Conservation (phyloP, 257 asterid species). For the Jacaranda copaia region DNA sequence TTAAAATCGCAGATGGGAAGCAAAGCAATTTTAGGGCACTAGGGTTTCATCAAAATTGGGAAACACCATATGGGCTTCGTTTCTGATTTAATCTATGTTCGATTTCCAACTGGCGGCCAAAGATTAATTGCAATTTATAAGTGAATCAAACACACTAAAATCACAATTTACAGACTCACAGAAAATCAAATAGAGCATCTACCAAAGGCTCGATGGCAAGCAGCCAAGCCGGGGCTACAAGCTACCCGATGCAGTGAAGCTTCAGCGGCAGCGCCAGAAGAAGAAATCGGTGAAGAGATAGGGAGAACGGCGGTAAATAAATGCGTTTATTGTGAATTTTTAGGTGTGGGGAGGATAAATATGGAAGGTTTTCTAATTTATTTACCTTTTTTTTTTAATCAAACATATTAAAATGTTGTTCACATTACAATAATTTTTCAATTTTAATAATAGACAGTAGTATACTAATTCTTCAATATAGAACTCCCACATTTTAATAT, state of each 20-base stretch:
- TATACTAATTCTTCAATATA: no score
- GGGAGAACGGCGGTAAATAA: constrained; percentile 1
- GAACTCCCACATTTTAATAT: no score
- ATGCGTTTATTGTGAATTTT: background rate
- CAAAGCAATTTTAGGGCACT: constrained; percentile 14
- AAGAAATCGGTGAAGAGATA: constrained; percentile 7
- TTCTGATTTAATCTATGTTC: constrained; percentile 4
- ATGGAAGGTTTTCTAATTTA: background rate
- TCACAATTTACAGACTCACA: constrained; percentile 24
- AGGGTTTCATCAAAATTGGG: constrained; percentile 20
- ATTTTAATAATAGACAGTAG: no score
- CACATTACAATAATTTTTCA: no score
- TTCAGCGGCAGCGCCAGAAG: background rate
- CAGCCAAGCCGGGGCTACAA: background rate
- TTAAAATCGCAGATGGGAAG: constrained; percentile 20
- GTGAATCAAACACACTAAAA: constrained; percentile 9
- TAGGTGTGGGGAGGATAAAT: constrained; percentile 25
- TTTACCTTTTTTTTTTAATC: background rate
- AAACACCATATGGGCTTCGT: background rate
- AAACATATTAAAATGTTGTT: no score
- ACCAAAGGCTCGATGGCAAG: constrained; percentile 4
- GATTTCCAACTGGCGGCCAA: background rate
- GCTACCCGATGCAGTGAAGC: constrained; percentile 12
- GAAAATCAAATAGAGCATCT: constrained; percentile 28
- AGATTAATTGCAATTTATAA: constrained; percentile 20